phyloP scores from a whole-genome alignment of 768 basidiomycete species.

The Daedaleopsis sinensis region DNA sequence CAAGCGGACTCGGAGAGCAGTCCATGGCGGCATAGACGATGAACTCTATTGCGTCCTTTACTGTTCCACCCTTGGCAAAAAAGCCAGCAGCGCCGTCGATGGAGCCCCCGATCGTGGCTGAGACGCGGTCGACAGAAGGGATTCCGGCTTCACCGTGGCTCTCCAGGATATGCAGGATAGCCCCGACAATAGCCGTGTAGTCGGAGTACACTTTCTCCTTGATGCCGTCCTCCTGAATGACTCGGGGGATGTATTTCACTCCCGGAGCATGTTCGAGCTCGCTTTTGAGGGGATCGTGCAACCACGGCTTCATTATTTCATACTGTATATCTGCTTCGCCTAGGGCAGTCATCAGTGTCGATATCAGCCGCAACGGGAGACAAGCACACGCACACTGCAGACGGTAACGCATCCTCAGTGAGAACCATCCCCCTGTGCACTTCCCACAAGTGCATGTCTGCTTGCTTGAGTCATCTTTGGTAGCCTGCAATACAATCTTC shows the following conservation, averaged over 20 bases:
- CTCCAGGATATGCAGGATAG: background rate
- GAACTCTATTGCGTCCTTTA: conserved; percentile 13
- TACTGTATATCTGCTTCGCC: background rate
- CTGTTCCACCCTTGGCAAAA: conserved; percentile 6
- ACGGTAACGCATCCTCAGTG: too few species aligned
- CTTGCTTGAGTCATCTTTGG: too few species aligned
- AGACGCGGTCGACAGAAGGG: background rate
- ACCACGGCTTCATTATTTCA: background rate
- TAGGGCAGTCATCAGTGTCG: background rate
- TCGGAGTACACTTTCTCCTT: background rate
- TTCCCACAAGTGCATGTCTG: too few species aligned
- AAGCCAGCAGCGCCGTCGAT: background rate
- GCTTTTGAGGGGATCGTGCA: background rate
- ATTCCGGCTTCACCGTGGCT: background rate
- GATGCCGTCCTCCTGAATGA: background rate
- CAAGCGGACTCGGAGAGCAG: conserved; percentile 10
- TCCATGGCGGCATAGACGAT: conserved; percentile 2
- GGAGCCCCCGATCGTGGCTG: background rate
- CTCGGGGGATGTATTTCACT: background rate
- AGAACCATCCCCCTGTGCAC: too few species aligned
- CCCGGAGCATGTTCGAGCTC: background rate
- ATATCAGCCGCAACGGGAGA: too few species aligned
- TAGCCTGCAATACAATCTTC: too few species aligned
- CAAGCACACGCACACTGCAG: too few species aligned
- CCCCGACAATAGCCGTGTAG: conserved; percentile 1